Conservation (phyloP, 2,329 filamentous ascomycete species). For the Coniochaeta sp. region DNA sequence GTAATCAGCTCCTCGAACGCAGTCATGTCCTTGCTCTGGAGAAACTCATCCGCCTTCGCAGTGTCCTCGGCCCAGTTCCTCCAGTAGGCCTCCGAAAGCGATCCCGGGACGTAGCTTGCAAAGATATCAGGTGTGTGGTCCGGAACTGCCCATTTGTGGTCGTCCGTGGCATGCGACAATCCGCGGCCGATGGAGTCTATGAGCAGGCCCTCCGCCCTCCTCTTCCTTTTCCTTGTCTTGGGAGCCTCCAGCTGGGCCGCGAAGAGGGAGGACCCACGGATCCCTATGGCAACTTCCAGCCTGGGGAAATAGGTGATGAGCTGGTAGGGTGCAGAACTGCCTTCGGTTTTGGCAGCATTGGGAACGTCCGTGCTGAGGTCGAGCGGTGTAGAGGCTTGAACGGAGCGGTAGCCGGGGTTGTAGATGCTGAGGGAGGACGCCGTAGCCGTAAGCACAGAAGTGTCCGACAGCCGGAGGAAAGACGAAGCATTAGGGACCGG, state of each 20-base stretch:
- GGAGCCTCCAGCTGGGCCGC: constrained; percentile 63
- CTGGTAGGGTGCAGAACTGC: constrained; percentile 24
- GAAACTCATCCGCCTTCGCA: constrained; percentile 37
- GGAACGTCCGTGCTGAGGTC: constrained; percentile 31
- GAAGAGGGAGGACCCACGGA: constrained; percentile 56
- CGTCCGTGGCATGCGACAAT: constrained; percentile 30
- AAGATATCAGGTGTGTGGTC: constrained; percentile 23
- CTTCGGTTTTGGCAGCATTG: constrained; percentile 24
- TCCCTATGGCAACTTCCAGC: constrained; percentile 56
- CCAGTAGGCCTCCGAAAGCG: constrained; percentile 41
- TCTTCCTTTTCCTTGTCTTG: constrained; percentile 44
- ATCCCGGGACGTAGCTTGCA: constrained; percentile 36
- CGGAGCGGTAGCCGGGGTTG: constrained; percentile 59
- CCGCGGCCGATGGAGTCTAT: constrained; percentile 70
- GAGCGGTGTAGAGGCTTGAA: constrained; percentile 42
- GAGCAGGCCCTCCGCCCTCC: constrained; percentile 52
- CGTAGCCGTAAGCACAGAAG: constrained; percentile 57
- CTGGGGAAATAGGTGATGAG: constrained; percentile 58
- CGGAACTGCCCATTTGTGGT: constrained; percentile 21
- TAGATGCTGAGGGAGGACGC: constrained; percentile 50
- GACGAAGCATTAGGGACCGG: constrained; percentile 45
- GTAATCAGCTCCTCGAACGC: constrained; percentile 44
- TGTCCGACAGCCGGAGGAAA: constrained; percentile 59
- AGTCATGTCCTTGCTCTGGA: constrained; percentile 34
- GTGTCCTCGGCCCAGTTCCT: constrained; percentile 35